These are phyloP conservation scores for Leccinum ochraceum DNA, from an alignment of 768 basidiomycete species.

Conservation along the genomic window DNA sequence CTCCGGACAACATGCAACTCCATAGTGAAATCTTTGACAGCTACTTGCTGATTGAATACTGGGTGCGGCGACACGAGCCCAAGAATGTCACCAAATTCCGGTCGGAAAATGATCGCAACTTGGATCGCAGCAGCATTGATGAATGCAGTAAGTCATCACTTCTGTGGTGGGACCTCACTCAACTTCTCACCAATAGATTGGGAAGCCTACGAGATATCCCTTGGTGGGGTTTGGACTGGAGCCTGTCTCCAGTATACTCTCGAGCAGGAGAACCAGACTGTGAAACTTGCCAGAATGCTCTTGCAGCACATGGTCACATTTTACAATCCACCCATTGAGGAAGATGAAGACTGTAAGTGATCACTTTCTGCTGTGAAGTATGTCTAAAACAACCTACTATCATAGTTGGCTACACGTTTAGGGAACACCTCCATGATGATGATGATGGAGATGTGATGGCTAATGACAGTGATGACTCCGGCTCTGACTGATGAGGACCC, in stretches of 20 bases:
- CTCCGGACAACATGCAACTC: neutral
- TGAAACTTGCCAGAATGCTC: too few relatives aligned
- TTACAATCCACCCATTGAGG: too few relatives aligned
- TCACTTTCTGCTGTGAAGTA: too few relatives aligned
- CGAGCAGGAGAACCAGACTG: too few relatives aligned
- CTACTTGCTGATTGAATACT: neutral
- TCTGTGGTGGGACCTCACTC: neutral
- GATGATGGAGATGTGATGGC: too few relatives aligned
- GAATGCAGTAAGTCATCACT: neutral
- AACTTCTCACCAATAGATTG: neutral
- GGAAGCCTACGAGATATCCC: neutral
- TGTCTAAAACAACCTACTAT: too few relatives aligned
- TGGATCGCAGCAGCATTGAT: neutral
- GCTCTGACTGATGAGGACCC: too few relatives aligned
- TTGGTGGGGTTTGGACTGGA: neutral
- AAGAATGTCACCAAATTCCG: neutral
- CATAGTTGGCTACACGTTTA: too few relatives aligned
- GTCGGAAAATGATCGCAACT: neutral
- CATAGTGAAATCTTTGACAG: neutral
- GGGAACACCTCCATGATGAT: too few relatives aligned
- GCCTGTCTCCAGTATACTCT: neutral
- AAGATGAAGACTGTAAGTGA: too few relatives aligned
- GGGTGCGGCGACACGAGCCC: neutral
- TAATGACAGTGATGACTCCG: too few relatives aligned
- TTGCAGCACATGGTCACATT: too few relatives aligned